These are phyloP conservation scores for Jamesozyma jinghongensis DNA, from an alignment of 805 yeast species.

Conservation along the genomic window DNA sequence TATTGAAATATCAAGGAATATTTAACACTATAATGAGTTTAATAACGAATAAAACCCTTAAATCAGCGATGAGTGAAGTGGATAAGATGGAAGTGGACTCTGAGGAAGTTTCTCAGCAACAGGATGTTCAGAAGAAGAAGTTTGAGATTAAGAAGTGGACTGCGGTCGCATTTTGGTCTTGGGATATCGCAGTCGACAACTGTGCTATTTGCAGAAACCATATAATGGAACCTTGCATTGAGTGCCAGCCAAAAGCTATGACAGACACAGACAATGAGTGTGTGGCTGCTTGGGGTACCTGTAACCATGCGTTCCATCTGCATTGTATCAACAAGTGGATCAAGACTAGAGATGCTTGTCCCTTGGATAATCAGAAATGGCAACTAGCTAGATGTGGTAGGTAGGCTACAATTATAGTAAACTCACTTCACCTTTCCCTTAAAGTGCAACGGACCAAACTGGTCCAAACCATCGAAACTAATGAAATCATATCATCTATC, in stretches of 20 bases:
- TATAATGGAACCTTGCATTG: slow-evolving; percentile 96
- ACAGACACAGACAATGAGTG: slow-evolving; percentile 62
- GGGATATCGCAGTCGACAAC: slow-evolving; percentile 93
- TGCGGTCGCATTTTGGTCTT: slow-evolving; percentile 99
- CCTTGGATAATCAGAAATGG: slow-evolving; percentile 93
- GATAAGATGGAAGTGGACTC: slow-evolving; percentile 24
- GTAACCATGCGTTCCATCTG: slow-evolving; percentile 97
- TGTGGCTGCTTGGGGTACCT: slow-evolving; percentile 93
- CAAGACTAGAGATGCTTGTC: slow-evolving; percentile 91
- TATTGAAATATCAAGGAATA: not conserved
- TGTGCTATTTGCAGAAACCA: slow-evolving; percentile 98
- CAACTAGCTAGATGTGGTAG: slow-evolving; percentile 63
- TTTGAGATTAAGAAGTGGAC: slow-evolving; percentile 97
- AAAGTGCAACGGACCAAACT: no score
- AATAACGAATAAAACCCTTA: no score
- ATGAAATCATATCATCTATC: no score
- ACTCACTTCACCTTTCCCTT: not conserved
- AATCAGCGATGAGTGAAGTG: slow-evolving; percentile 17
- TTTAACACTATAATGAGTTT: no score
- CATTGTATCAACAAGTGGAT: slow-evolving; percentile 97
- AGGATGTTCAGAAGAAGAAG: slow-evolving; percentile 42
- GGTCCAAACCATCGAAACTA: no score
- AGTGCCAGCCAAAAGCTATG: slow-evolving; percentile 79
- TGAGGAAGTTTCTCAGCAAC: slow-evolving; percentile 6
- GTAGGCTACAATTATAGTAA: slow-evolving; percentile 21